These are phyloP conservation scores for Aspergillus pseudoglaucus DNA, from an alignment of 2,329 filamentous ascomycete genomes.

Conservation along the genomic window DNA sequence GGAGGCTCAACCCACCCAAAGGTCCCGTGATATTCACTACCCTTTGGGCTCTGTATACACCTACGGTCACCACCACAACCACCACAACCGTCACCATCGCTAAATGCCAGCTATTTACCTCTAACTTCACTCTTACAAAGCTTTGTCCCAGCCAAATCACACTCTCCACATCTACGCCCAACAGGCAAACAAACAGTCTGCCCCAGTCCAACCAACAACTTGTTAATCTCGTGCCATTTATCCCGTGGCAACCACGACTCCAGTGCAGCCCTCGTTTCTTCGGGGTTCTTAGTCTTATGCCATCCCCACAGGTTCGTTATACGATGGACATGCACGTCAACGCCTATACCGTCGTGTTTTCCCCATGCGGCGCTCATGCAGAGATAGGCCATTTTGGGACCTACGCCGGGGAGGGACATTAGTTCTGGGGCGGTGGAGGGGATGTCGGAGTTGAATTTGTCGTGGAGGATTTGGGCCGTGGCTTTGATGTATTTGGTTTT, in stretches of 20 bases:
- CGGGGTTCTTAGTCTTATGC: constrained; percentile 73
- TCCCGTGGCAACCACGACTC: constrained; percentile 79
- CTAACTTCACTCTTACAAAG: constrained; percentile 66
- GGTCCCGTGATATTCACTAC: too few relatives aligned
- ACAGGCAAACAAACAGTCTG: constrained; percentile 81
- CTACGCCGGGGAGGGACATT: constrained; percentile 73
- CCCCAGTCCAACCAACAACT: constrained; percentile 77
- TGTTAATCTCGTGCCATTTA: constrained; percentile 88
- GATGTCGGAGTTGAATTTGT: constrained; percentile 68
- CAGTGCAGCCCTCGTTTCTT: constrained; percentile 69
- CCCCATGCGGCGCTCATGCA: constrained; percentile 73
- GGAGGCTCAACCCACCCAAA: too few relatives aligned
- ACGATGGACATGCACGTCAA: constrained; percentile 90
- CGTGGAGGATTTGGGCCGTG: constrained; percentile 64
- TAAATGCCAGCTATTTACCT: too few relatives aligned
- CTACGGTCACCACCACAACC: too few relatives aligned
- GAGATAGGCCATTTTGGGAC: constrained; percentile 91
- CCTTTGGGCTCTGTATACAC: too few relatives aligned
- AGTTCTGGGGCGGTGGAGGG: constrained; percentile 71
- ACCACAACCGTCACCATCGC: too few relatives aligned
- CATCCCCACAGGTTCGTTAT: constrained; percentile 94
- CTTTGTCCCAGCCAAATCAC: constrained; percentile 67
- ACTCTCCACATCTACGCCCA: constrained; percentile 75
- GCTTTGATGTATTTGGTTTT: constrained; percentile 81
- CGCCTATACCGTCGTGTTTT: constrained; percentile 70